These are phyloP conservation scores for Syzygium grande DNA, from an alignment of 345 rosid species.

Conservation along the genomic window DNA sequence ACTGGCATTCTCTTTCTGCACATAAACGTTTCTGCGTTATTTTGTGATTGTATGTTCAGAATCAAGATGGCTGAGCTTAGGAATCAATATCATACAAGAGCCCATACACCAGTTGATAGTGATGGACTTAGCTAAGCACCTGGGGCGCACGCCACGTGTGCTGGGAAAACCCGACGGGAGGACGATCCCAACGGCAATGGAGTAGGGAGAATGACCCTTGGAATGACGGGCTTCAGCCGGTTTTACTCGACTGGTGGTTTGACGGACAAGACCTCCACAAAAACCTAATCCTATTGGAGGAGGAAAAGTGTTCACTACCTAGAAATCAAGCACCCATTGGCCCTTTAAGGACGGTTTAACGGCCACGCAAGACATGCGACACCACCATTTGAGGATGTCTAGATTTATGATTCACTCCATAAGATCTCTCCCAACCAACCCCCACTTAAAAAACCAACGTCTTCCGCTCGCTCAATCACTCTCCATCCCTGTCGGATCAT, in stretches of 20 bases:
- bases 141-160: background rate
- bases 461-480: background rate
- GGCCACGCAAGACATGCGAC: no score
- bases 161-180: background rate
- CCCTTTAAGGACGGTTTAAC: no score
- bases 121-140: background rate
- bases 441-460: no score
- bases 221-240: background rate
- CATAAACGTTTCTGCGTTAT: background rate
- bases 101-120: background rate
- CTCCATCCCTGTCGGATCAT: background rate
- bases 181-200: background rate
- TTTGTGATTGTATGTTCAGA: background rate
- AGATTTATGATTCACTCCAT: no score
- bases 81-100: background rate
- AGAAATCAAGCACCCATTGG: no score
- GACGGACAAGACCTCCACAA: background rate
- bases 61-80: background rate
- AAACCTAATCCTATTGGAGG: no score
- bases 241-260: background rate
- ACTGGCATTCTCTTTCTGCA: background rate
- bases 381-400: no score
- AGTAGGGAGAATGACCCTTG: background rate
- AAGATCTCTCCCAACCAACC: no score
- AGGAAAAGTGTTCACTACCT: no score